Conservation (phyloP, 2,329 filamentous ascomycete genomes). For the Aspergillus vadensis region DNA sequence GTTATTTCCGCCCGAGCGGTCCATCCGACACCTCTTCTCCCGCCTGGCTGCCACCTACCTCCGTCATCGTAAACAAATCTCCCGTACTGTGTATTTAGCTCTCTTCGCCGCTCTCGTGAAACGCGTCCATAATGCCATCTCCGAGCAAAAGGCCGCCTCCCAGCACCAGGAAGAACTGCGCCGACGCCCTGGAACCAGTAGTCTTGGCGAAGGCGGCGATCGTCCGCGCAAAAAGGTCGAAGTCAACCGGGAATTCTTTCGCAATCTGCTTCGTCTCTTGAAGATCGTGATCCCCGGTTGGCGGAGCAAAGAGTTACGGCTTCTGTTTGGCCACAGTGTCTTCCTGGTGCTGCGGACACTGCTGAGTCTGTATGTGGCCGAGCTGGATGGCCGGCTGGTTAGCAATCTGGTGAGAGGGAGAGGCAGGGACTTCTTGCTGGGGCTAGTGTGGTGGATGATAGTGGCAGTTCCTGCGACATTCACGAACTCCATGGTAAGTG, state of each 20-base stretch:
- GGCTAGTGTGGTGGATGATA: conserved; percentile 97
- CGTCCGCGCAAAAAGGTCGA: conserved; percentile 75
- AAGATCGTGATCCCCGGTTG: conserved; percentile 89
- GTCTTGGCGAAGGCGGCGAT: conserved; percentile 35
- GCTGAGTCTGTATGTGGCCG: conserved; percentile 92
- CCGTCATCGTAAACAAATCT: conserved; percentile 77
- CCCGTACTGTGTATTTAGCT: conserved; percentile 78
- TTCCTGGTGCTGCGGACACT: conserved; percentile 89
- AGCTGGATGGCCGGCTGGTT: conserved; percentile 90
- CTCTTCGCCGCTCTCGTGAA: conserved; percentile 79
- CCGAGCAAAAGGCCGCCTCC: conserved; percentile 86
- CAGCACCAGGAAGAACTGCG: conserved; percentile 65
- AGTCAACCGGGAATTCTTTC: conserved; percentile 84
- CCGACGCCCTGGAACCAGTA: conserved; percentile 52
- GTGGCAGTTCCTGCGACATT: conserved; percentile 95
- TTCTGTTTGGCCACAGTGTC: conserved; percentile 87
- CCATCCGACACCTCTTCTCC: conserved; percentile 65
- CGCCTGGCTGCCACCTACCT: conserved; percentile 73
- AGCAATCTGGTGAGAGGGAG: conserved; percentile 89
- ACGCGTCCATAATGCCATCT: conserved; percentile 86
- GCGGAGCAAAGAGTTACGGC: conserved; percentile 80
- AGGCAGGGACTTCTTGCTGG: conserved; percentile 83
- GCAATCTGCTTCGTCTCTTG: conserved; percentile 73
- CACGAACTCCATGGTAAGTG: conserved; percentile 92
- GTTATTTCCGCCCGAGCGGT: conserved; percentile 64